Evolutionary conservation across 1,284 basidiomycete species (phyloP), one percentile per base, ranked within the genome.

Genomic region (Bjerkandera adusta): DNA sequence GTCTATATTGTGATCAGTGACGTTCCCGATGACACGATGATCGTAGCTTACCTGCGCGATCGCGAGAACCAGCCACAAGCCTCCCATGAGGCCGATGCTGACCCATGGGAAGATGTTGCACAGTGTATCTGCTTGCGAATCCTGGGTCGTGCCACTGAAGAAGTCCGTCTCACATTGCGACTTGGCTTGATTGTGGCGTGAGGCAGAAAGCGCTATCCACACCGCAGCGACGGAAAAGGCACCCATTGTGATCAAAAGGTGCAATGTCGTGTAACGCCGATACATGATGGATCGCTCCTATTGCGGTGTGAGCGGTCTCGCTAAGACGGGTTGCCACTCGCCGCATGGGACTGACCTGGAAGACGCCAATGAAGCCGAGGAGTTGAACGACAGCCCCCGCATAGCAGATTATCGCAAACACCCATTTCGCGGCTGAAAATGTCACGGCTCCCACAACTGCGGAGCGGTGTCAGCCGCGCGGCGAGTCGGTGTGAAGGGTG

Each of bases 21-120:
- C 33, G 25, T 27, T 45, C 21, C 42, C 35, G 13, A 26, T 56
- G 48, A 51, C 43, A 25, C 13, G 33, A 30, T n/a, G 12, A 33
- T 22, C 15, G 16, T 22, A 25, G 11, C 75, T 57, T 62, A 87
- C 85, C 68, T 95, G 90, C 43, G 89, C 71, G 45, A 88, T 70
- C 18, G 78, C 80, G 24, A 96, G 72, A 10, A 94, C 61, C 5
- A 87, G 65, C 89, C 91, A 96, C 15, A 94, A 69, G 3, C 80
- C 89, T 16, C 76, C 87, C 91, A 96, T 94, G 52, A 96, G 70
- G 29, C 93, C 93, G n/a, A 96, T 71, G 60, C 90, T 87, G 4
- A 90, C 87, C 91, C 91, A 96, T 5, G 91, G 75, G 61, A 96
- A 93, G 45, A 94, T 85, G 42, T 85, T 75, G 68, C 93, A 96